phyloP scores from a whole-genome alignment of 768 basidiomycete species.

The Pleurotus sapidus region DNA sequence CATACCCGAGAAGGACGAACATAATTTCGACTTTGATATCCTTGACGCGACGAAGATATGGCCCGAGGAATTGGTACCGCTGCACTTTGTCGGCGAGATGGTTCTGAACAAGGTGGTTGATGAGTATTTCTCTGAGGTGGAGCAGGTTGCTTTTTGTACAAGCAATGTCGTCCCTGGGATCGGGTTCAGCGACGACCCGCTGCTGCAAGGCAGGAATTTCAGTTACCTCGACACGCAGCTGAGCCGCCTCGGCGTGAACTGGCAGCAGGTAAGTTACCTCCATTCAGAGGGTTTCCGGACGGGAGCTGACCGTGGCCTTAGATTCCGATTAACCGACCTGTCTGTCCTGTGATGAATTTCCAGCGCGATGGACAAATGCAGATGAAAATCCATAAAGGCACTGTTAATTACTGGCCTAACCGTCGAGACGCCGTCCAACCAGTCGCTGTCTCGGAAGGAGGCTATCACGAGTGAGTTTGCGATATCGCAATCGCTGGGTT shows the following conservation, averaged over 20 bases:
- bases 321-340: slow-evolving; percentile 80
- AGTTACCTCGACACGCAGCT: slow-evolving; percentile 87
- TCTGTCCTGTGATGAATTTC: slow-evolving; percentile 73
- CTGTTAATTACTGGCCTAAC: slow-evolving; percentile 84
- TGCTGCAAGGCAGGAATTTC: slow-evolving; percentile 85
- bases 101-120: slow-evolving; percentile 60
- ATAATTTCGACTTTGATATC: slow-evolving; percentile 85
- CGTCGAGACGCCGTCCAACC: slow-evolving; percentile 51
- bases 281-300: neutral
- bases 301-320: slow-evolving; percentile 18
- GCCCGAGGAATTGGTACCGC: slow-evolving; percentile 78
- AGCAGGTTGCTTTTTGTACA: slow-evolving; percentile 90
- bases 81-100: slow-evolving; percentile 76
- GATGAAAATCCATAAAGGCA: slow-evolving; percentile 54
- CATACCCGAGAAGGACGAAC: slow-evolving; percentile 68
- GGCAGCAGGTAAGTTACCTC: slow-evolving; percentile 49
- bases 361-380: slow-evolving; percentile 61
- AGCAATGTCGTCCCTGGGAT: slow-evolving; percentile 65
- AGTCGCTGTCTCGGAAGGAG: slow-evolving; percentile 47
- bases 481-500: no score
- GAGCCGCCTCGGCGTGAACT: slow-evolving; percentile 78
- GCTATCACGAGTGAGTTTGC: slow-evolving; percentile 52
- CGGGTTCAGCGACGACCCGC: slow-evolving; percentile 72
- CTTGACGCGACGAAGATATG: slow-evolving; percentile 86
- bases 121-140: slow-evolving; percentile 84